Evolutionary conservation across 2,329 filamentous ascomycete species (phyloP).

Genomic region (Leptosphaerulina australis): DNA sequence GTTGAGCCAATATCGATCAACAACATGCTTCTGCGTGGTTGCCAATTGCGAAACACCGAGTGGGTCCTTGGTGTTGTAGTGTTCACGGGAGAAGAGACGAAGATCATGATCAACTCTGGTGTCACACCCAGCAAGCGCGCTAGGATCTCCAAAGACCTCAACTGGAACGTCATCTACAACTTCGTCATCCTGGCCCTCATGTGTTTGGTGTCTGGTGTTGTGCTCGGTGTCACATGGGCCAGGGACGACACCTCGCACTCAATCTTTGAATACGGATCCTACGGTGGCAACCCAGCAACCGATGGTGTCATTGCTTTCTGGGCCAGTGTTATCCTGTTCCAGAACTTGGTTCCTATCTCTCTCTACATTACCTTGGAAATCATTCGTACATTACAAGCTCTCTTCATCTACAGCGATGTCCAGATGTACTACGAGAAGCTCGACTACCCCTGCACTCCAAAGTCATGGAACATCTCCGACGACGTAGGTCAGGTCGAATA

Average conservation of each 20-base stretch:
- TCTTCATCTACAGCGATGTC: conserved; percentile 96
- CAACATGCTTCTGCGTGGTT: conserved; percentile 91
- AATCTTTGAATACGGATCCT: conserved; percentile 85
- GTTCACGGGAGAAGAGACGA: conserved; percentile 94
- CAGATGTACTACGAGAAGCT: conserved; percentile 97
- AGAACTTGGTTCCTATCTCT: conserved; percentile 98
- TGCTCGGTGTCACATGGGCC: conserved; percentile 83
- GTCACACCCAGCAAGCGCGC: conserved; percentile 93
- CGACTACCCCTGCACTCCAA: conserved; percentile 93
- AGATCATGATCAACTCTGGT: conserved; percentile 99
- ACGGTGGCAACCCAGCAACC: conserved; percentile 72
- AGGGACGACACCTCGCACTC: conserved; percentile 74
- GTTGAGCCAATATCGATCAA: conserved; percentile 93
- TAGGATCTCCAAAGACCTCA: conserved; percentile 88
- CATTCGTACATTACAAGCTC: conserved; percentile 86
- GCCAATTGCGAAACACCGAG: conserved; percentile 91
- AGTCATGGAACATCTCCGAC: conserved; percentile 99
- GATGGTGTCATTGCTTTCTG: conserved; percentile 97
- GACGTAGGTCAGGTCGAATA: conserved; percentile 98
- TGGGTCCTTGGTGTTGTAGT: conserved; percentile 92
- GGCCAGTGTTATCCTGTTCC: conserved; percentile 91
- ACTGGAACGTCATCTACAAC: conserved; percentile 97
- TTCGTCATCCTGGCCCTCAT: conserved; percentile 88
- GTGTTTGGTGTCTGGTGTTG: conserved; percentile 83
- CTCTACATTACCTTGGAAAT: conserved; percentile 98